Conservation (phyloP, 2,329 filamentous ascomycete species). For the Aspergillus thermomutatus region DNA sequence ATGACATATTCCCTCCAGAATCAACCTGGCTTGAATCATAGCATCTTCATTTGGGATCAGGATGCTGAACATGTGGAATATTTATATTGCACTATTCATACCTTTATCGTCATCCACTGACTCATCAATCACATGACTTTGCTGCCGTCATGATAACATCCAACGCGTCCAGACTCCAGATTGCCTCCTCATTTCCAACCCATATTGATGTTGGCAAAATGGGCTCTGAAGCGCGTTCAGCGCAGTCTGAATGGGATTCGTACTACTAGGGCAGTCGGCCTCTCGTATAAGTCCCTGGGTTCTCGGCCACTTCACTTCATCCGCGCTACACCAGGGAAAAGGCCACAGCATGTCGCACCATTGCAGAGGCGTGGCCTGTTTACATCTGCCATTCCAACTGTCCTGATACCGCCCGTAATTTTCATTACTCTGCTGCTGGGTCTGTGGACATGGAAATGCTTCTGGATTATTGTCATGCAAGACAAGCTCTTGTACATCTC, state of each 20-base stretch:
- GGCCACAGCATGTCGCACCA: neutral
- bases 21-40: no score
- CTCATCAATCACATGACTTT: neutral
- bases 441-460: slow-evolving; percentile 63
- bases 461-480: slow-evolving; percentile 73
- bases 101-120: no score
- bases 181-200: neutral
- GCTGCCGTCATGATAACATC: neutral
- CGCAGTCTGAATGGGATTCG: neutral
- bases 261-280: neutral
- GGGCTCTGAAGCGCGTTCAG: slow-evolving; percentile 2
- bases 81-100: no score
- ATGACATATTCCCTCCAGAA: no score
- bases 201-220: slow-evolving; percentile 10
- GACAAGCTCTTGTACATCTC: slow-evolving; percentile 82
- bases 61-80: no score
- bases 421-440: slow-evolving; percentile 64
- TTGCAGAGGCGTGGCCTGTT: slow-evolving; percentile 9
- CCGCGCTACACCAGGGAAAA: slow-evolving; percentile 1
- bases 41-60: no score
- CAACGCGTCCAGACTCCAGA: neutral
- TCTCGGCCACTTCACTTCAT: neutral
- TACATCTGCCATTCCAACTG: slow-evolving; percentile 34
- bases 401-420: slow-evolving; percentile 63
- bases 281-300: neutral